Percentiles rank a stretch among this genome's conserved stretches.
Conservation (phyloP, 2,329 filamentous ascomycete species). For the Sordariomycetes sp. region DNA sequence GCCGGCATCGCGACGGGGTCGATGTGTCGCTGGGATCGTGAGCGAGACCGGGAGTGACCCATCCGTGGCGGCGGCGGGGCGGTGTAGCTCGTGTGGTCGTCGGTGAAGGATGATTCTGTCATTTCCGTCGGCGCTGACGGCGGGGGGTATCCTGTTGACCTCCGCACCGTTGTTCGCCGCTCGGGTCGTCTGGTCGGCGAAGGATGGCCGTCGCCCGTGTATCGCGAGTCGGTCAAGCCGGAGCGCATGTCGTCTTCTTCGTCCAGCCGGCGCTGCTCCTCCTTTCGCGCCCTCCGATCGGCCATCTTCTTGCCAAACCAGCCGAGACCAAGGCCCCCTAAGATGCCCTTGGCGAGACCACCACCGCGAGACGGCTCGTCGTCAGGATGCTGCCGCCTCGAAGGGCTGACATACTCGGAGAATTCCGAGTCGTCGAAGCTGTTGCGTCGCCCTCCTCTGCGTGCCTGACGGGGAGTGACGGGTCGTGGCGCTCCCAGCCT, state of each 20-base stretch:
- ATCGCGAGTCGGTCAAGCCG: slow-evolving; percentile 53
- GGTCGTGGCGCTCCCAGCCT: slow-evolving; percentile 27
- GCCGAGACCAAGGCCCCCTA: slow-evolving; percentile 57
- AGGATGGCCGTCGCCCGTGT: slow-evolving; percentile 58
- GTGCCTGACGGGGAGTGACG: slow-evolving; percentile 34
- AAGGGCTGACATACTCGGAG: slow-evolving; percentile 54
- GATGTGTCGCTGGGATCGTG: slow-evolving; percentile 29
- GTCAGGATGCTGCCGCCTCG: slow-evolving; percentile 37
- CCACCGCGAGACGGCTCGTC: slow-evolving; percentile 33
- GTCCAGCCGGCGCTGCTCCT: slow-evolving; percentile 34
- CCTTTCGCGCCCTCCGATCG: slow-evolving; percentile 38
- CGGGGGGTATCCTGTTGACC: slow-evolving; percentile 17
- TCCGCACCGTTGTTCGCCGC: slow-evolving; percentile 20
- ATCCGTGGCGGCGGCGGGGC: slow-evolving; percentile 13
- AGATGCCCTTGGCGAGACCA: slow-evolving; percentile 44
- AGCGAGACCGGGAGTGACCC: slow-evolving; percentile 20
- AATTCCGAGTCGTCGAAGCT: slow-evolving; percentile 47
- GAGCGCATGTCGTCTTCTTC: slow-evolving; percentile 47
- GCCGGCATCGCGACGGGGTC: slow-evolving; percentile 39
- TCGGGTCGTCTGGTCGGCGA: slow-evolving; percentile 32
- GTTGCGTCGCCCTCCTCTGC: slow-evolving; percentile 26
- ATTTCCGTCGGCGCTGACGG: slow-evolving; percentile 16
- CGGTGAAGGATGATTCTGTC: slow-evolving; percentile 26
- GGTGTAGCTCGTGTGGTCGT: slow-evolving; percentile 12
- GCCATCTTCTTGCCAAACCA: slow-evolving; percentile 60